These are phyloP conservation scores for Cladosporium phlei DNA, from an alignment of 2,329 filamentous ascomycete species.

Conservation along the genomic window DNA sequence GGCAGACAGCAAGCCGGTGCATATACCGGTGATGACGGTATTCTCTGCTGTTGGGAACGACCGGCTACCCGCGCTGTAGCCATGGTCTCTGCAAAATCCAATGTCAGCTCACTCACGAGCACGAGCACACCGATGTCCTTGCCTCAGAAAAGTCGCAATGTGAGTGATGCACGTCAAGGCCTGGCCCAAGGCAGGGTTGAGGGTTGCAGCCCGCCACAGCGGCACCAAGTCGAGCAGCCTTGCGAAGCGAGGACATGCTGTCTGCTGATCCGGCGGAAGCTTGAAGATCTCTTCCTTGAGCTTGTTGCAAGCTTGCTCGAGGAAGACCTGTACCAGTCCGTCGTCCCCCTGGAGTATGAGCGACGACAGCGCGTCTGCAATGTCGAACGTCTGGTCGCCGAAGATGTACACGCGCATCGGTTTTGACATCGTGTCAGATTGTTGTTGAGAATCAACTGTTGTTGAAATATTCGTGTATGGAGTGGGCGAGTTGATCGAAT, in stretches of 20 bases:
- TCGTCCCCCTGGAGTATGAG: constrained; percentile 12
- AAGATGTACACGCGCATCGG: constrained; percentile 18
- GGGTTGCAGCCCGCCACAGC: constrained; percentile 15
- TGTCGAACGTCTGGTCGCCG: constrained; percentile 23
- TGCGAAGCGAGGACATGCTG: background rate
- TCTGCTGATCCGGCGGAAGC: background rate
- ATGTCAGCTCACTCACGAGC: background rate
- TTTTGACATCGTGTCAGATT: background rate
- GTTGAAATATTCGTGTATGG: no score
- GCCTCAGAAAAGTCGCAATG: constrained; percentile 20
- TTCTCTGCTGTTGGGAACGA: constrained; percentile 17
- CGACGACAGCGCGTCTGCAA: constrained; percentile 15
- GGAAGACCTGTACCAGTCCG: background rate
- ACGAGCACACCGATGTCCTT: background rate
- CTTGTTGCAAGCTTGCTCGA: background rate
- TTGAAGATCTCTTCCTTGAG: background rate
- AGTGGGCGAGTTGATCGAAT: background rate
- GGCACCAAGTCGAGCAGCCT: constrained; percentile 4
- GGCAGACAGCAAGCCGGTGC: constrained; percentile 22
- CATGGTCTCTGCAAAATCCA: background rate
- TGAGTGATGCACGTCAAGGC: constrained; percentile 21
- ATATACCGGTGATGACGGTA: constrained; percentile 19
- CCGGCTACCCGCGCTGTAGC: constrained; percentile 15
- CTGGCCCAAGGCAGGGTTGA: constrained; percentile 19
- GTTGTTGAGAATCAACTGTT: background rate